Conservation (phyloP, 495 filamentous ascomycete genomes). For the Aspergillus indologenus region DNA sequence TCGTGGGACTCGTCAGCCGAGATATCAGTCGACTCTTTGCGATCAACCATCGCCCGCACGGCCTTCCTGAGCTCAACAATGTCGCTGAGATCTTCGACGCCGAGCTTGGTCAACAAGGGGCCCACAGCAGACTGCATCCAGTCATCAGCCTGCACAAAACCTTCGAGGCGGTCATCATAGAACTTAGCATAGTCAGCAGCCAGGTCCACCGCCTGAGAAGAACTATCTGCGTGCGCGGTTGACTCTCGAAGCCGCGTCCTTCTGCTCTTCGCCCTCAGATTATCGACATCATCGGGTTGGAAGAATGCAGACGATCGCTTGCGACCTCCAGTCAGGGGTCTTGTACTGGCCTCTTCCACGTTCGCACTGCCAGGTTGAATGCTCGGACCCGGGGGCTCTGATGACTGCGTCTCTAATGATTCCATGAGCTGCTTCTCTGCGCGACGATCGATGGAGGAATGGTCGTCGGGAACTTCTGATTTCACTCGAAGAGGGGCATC, state of each 20-base stretch:
- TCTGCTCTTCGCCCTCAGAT: slow-evolving; percentile 73
- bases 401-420: slow-evolving; percentile 34
- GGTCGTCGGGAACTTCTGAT: slow-evolving; percentile 28
- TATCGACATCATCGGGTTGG: slow-evolving; percentile 52
- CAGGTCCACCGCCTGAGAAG: slow-evolving; percentile 48
- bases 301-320: slow-evolving; percentile 52
- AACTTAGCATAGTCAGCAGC: slow-evolving; percentile 65
- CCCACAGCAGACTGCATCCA: slow-evolving; percentile 69
- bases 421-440: slow-evolving; percentile 45
- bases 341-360: slow-evolving; percentile 31
- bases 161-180: slow-evolving; percentile 66
- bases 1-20: slow-evolving; percentile 13
- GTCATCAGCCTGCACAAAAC: slow-evolving; percentile 67
- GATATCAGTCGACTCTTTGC: slow-evolving; percentile 19
- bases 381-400: slow-evolving; percentile 21
- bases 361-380: slow-evolving; percentile 24
- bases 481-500: slow-evolving; percentile 10
- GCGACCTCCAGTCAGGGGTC: slow-evolving; percentile 29
- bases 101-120: slow-evolving; percentile 64
- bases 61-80: slow-evolving; percentile 40
- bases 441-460: slow-evolving; percentile 40
- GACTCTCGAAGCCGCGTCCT: slow-evolving; percentile 77
- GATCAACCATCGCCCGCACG: slow-evolving; percentile 11
- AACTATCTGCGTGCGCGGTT: slow-evolving; percentile 45
- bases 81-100: slow-evolving; percentile 50